phyloP scores from a whole-genome alignment of 768 basidiomycete genomes.

The Termitomyces sp. region DNA sequence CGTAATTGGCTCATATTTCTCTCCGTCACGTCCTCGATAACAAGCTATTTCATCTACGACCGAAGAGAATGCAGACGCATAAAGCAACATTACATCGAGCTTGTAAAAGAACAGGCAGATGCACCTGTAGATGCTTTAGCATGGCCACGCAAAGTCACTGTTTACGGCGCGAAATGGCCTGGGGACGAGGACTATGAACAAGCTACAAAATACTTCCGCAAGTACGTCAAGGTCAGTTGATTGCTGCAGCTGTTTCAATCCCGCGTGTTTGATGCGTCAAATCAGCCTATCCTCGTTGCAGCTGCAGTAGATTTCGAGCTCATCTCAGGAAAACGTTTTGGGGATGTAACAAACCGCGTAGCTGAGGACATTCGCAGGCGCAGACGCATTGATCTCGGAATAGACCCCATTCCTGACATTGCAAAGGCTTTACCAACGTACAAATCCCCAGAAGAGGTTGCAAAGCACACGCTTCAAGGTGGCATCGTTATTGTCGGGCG shows the following conservation, averaged over 20 bases:
- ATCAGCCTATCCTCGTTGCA: constrained; percentile 87
- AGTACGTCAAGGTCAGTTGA: constrained; percentile 87
- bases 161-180: constrained; percentile 89
- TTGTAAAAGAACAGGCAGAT: constrained; percentile 74
- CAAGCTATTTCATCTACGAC: constrained; percentile 84
- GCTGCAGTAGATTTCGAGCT: constrained; percentile 92
- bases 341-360: constrained; percentile 77
- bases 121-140: constrained; percentile 60
- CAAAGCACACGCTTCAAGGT: constrained; percentile 64
- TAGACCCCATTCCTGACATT: constrained; percentile 46
- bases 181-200: constrained; percentile 91
- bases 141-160: constrained; percentile 72
- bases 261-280: constrained; percentile 9
- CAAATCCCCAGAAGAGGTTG: constrained; percentile 45
- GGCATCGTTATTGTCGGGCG: constrained; percentile 85
- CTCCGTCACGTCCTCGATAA: constrained; percentile 61
- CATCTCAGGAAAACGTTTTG: constrained; percentile 74
- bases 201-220: constrained; percentile 84
- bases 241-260: constrained; percentile 11
- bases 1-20: constrained; percentile 95
- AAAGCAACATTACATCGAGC: constrained; percentile 71
- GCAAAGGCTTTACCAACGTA: constrained; percentile 47
- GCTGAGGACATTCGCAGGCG: constrained; percentile 67
- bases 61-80: constrained; percentile 75
- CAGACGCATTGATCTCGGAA: constrained; percentile 60